These are phyloP conservation scores for Rhynchosporium secalis DNA, from an alignment of 2,329 filamentous ascomycete genomes.

Conservation along the genomic window DNA sequence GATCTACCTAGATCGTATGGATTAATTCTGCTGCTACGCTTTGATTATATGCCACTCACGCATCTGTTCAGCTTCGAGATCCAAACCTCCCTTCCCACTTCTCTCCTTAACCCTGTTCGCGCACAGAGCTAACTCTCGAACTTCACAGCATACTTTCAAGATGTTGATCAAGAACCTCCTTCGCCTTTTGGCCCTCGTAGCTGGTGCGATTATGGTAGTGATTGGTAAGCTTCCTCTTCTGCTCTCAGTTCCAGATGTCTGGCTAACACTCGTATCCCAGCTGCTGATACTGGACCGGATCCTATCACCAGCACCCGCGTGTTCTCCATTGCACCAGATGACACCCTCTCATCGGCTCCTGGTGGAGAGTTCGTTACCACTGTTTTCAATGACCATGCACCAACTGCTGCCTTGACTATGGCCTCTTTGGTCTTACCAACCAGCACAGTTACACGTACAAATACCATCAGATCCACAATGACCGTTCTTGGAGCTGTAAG, in stretches of 20 bases:
- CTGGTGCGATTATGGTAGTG: not conserved
- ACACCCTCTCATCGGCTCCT: not conserved
- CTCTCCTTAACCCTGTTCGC: not conserved
- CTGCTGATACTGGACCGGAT: not conserved
- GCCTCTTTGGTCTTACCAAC: not conserved
- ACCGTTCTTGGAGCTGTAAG: not conserved
- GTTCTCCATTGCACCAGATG: not conserved
- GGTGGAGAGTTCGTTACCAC: not conserved
- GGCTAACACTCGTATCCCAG: not conserved
- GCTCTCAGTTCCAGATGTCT: not conserved
- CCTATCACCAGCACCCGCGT: not conserved
- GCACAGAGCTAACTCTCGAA: not conserved
- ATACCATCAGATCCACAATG: not conserved
- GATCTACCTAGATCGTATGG: not conserved
- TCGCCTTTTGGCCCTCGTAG: not conserved
- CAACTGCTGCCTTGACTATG: not conserved
- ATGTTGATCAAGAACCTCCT: conserved; percentile 3
- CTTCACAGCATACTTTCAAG: not conserved
- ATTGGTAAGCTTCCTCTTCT: not conserved
- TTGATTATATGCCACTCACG: not conserved
- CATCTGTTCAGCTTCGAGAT: not conserved
- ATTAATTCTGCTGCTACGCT: not conserved
- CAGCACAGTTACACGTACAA: conserved; percentile 2
- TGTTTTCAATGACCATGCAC: not conserved
- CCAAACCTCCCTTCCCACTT: not conserved